Percentiles rank a stretch among this genome's conserved stretches.
Evolutionary conservation across 2,329 filamentous ascomycete species (phyloP).

Genomic region (Beauveria varroae): DNA sequence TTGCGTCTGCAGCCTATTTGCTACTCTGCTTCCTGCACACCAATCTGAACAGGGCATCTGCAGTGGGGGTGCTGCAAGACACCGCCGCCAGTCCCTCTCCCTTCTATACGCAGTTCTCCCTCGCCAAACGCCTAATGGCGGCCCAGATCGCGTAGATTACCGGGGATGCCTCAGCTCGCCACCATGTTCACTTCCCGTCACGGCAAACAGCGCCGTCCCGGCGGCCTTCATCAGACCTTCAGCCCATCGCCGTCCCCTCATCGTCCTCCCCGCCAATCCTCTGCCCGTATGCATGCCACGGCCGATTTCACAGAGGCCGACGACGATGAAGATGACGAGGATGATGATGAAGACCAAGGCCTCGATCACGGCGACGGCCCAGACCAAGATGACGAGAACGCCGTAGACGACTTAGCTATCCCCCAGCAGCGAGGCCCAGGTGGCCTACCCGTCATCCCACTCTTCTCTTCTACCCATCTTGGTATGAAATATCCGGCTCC

Average conservation of each 20-base stretch:
- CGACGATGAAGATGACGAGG: slow-evolving; percentile 43
- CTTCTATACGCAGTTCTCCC: neutral
- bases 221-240: slow-evolving; percentile 22
- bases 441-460: slow-evolving; percentile 50
- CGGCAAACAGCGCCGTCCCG: slow-evolving; percentile 23
- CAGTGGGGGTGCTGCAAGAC: neutral
- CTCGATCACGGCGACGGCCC: slow-evolving; percentile 44
- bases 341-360: slow-evolving; percentile 26
- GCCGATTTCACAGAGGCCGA: slow-evolving; percentile 60
- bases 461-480: slow-evolving; percentile 73
- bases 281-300: slow-evolving; percentile 41
- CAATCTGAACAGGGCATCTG: neutral
- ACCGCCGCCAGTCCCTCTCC: neutral
- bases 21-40: neutral
- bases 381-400: slow-evolving; percentile 38
- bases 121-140: slow-evolving; percentile 7
- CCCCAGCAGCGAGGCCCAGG: slow-evolving; percentile 17
- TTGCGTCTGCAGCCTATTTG: neutral
- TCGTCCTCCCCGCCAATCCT: slow-evolving; percentile 20
- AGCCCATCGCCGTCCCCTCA: slow-evolving; percentile 25
- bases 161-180: neutral
- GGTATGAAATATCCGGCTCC: slow-evolving; percentile 39
- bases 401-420: slow-evolving; percentile 31
- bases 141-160: neutral
- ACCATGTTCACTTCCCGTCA: slow-evolving; percentile 31